Evolutionary conservation across 768 basidiomycete species (phyloP).

Genomic region (Lactifluus echinatus): DNA sequence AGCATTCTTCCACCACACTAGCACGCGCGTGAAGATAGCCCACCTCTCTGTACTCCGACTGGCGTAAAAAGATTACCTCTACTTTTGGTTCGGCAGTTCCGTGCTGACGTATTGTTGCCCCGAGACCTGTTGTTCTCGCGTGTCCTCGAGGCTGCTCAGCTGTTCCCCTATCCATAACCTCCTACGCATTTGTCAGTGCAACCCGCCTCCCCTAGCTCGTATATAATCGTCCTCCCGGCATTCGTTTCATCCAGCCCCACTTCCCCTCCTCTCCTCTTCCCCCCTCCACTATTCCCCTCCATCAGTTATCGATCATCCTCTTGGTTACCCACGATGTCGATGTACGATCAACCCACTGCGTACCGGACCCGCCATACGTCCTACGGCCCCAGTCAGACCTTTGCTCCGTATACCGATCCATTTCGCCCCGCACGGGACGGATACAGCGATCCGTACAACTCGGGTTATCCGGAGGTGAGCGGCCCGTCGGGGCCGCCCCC

Average conservation of each 20-base stretch:
- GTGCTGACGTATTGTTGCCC: conserved; percentile 15
- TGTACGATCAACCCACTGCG: conserved; percentile 1
- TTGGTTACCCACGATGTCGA: conserved; percentile 7
- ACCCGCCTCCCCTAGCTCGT: conserved; percentile 1
- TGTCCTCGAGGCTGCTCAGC: conserved; percentile 14
- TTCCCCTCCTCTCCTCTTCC: background rate
- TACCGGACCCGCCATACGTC: conserved; percentile 5
- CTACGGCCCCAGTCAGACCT: background rate
- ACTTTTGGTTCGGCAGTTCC: conserved; percentile 8
- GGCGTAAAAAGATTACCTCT: conserved; percentile 8
- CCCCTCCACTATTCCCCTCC: background rate
- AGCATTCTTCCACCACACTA: conserved; percentile 7
- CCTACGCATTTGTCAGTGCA: conserved; percentile 6
- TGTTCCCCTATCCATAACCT: conserved; percentile 13
- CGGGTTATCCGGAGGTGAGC: conserved; percentile 17
- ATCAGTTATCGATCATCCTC: background rate
- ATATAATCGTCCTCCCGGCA: conserved; percentile 11
- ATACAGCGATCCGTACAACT: conserved; percentile 4
- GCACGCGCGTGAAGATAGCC: conserved; percentile 5
- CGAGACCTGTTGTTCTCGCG: conserved; percentile 1
- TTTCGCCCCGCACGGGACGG: conserved; percentile 2
- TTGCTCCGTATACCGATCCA: conserved; percentile 8
- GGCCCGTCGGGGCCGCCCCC: background rate
- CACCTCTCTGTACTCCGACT: background rate
- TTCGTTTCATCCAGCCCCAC: background rate